phyloP scores from a whole-genome alignment of 2,329 filamentous ascomycete species.

The Trichoderma harzianum region DNA sequence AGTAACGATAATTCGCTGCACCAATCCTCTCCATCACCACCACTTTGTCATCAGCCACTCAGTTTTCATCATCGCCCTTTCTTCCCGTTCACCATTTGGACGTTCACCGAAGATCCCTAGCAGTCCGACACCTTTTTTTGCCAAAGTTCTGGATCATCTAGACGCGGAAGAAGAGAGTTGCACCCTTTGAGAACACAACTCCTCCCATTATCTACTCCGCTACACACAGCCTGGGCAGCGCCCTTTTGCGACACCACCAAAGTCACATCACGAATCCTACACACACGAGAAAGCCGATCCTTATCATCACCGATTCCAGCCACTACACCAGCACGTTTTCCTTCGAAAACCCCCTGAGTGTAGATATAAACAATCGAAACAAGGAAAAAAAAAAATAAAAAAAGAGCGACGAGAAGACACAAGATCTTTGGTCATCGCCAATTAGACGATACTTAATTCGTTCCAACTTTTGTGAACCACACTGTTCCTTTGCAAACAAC shows the following conservation, averaged over 20 bases:
- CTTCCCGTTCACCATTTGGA: conserved; percentile 27
- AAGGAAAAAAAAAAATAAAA: conserved; percentile 25
- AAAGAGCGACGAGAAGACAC: conserved; percentile 28
- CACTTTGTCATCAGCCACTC: conserved; percentile 24
- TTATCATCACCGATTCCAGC: conserved; percentile 35
- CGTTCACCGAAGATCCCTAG: conserved; percentile 13
- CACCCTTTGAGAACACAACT: conserved; percentile 28
- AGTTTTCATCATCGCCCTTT: conserved; percentile 34
- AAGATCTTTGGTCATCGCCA: conserved; percentile 29
- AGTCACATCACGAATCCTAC: conserved; percentile 40
- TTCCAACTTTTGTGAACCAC: conserved; percentile 18
- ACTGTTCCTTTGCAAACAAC: conserved; percentile 12
- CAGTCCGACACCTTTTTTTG: conserved; percentile 25
- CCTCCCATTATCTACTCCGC: conserved; percentile 30
- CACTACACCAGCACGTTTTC: conserved; percentile 90
- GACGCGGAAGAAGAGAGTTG: conserved; percentile 27
- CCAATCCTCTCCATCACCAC: conserved; percentile 31
- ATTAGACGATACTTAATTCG: conserved; percentile 15
- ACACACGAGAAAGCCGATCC: conserved; percentile 40
- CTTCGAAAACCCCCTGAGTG: conserved; percentile 80
- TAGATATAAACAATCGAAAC: conserved; percentile 62
- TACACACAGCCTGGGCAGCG: conserved; percentile 33
- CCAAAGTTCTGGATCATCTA: conserved; percentile 33
- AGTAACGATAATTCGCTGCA: conserved; percentile 37
- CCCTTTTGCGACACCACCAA: conserved; percentile 31